Percentiles rank a stretch among this genome's conserved stretches.
Conservation (phyloP, 495 filamentous ascomycete species). For the Xylaria longipes region DNA sequence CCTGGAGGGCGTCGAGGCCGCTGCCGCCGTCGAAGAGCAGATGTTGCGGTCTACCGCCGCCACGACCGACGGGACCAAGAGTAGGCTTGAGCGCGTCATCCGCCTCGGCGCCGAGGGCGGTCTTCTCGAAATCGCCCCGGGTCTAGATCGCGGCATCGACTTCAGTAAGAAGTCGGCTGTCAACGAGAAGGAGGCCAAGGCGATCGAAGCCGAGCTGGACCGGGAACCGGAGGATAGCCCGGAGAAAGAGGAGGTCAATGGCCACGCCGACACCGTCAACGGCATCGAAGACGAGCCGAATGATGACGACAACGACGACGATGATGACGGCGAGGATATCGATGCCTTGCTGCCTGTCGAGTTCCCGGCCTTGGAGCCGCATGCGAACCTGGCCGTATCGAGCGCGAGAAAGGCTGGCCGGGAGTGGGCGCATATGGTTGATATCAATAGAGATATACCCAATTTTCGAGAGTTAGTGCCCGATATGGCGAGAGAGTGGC, state of each 20-base stretch:
- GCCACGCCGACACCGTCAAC: slow-evolving; percentile 46
- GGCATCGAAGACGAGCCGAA: slow-evolving; percentile 52
- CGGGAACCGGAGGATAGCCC: slow-evolving; percentile 64
- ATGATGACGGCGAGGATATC: slow-evolving; percentile 74
- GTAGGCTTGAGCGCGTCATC: slow-evolving; percentile 78
- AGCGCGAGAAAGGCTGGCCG: slow-evolving; percentile 73
- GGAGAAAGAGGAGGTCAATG: slow-evolving; percentile 49
- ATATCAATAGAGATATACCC: slow-evolving; percentile 85
- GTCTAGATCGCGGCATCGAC: slow-evolving; percentile 78
- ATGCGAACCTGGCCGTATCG: slow-evolving; percentile 72
- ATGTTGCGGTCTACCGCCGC: slow-evolving; percentile 46
- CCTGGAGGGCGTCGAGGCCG: slow-evolving; percentile 82
- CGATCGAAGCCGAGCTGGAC: slow-evolving; percentile 75
- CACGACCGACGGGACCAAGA: slow-evolving; percentile 46
- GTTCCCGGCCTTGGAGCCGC: slow-evolving; percentile 91
- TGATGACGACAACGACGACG: slow-evolving; percentile 54
- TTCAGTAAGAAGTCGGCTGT: slow-evolving; percentile 67
- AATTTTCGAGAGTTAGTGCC: slow-evolving; percentile 95
- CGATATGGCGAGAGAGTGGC: slow-evolving; percentile 94
- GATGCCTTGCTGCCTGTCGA: slow-evolving; percentile 90
- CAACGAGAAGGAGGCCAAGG: slow-evolving; percentile 64
- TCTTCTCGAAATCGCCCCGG: slow-evolving; percentile 82
- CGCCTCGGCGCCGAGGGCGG: slow-evolving; percentile 78
- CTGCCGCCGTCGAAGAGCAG: slow-evolving; percentile 77
- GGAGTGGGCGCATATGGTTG: slow-evolving; percentile 98